Evolutionary conservation across 257 asterid genomes (phyloP), one percentile per base, ranked within the genome.

Genomic region (Paraleonurus japonicus): DNA sequence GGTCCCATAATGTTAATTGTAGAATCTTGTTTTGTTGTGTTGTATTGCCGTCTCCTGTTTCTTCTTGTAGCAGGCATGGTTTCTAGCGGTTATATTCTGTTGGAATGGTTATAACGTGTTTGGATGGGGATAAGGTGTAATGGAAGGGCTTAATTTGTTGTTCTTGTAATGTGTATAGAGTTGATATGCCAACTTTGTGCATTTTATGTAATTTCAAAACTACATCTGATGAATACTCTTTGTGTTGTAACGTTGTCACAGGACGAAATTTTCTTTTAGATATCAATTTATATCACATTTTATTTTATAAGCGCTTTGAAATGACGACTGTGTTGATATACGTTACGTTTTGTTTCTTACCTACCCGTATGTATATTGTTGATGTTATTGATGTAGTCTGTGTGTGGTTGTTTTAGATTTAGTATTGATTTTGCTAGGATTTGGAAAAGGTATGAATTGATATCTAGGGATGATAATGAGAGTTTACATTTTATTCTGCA

Each of bases 11-110:
- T 58, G 72, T 71, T 73, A 80, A 67, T 43, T 73, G 80, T 76
- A 78, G 86, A 82, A 81, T 75, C 80, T 47, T 67, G 76, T 73
- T 80, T 79, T 74, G 23, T 73, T 76, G 59, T 7, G 68, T 75
- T 7, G 69, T 75, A 67, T 64, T 43, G 67, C 26, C 64, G 79
- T 62, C 63, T 69, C 30, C 32, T 67, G 35, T 73, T 67, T 75
- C 69, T 39, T 57, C 71, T 19, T 77, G 63, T 68, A 79, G 69
- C 67, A 71, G 74, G 54, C 45, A 8, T 13, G 45, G 45, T 37
- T 73, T 11, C 65, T 76, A 67, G 78, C 75, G 33, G 81, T 77
- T 79, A 66, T 73, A 35, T 47, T 71, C 66, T 76, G 70, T 79
- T 69, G 62, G 67, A 65, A 67, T 65, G 69, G 54, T 73, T 70